Percentiles rank a stretch among this genome's conserved stretches.
Conservation (phyloP, 805 yeast species). For the Saturnispora mendoncae region DNA sequence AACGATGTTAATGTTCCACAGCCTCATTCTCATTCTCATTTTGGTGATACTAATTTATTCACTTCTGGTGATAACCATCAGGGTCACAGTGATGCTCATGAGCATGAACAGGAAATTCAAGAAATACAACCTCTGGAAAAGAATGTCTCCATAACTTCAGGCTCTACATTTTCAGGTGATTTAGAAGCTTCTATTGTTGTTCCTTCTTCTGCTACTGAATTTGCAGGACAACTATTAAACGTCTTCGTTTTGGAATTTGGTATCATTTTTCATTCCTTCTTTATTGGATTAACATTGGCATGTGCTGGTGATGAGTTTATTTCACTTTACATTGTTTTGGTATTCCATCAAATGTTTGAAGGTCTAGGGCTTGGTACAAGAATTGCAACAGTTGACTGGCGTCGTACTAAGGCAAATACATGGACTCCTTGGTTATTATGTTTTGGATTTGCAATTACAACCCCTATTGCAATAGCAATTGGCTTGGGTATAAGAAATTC, state of each 20-base stretch:
- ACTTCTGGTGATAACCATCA: neutral
- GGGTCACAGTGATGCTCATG: neutral
- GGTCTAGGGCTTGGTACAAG: slow-evolving; percentile 82
- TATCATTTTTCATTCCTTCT: slow-evolving; percentile 72
- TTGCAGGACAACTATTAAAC: slow-evolving; percentile 46
- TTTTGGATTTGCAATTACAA: slow-evolving; percentile 43
- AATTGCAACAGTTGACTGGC: slow-evolving; percentile 46
- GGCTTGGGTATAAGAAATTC: slow-evolving; percentile 67
- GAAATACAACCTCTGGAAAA: too few species aligned
- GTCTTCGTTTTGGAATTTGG: slow-evolving; percentile 68
- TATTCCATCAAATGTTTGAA: slow-evolving; percentile 76
- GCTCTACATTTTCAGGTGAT: neutral
- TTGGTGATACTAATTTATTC: slow-evolving; percentile 34
- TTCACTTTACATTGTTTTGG: slow-evolving; percentile 58
- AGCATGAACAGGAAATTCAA: slow-evolving; percentile 7
- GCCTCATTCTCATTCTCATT: slow-evolving; percentile 45
- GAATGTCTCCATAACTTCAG: neutral
- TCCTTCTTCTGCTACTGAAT: slow-evolving; percentile 21
- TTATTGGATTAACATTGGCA: slow-evolving; percentile 70
- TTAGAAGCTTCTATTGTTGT: neutral
- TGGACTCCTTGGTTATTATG: slow-evolving; percentile 53
- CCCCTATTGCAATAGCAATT: slow-evolving; percentile 70
- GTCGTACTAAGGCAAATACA: slow-evolving; percentile 17
- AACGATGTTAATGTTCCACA: slow-evolving; percentile 17
- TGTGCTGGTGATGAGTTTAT: slow-evolving; percentile 71